Evolutionary conservation across 768 basidiomycete species (phyloP), one percentile per base, ranked within the genome.

Genomic region (Hirschioporus abietinus): DNA sequence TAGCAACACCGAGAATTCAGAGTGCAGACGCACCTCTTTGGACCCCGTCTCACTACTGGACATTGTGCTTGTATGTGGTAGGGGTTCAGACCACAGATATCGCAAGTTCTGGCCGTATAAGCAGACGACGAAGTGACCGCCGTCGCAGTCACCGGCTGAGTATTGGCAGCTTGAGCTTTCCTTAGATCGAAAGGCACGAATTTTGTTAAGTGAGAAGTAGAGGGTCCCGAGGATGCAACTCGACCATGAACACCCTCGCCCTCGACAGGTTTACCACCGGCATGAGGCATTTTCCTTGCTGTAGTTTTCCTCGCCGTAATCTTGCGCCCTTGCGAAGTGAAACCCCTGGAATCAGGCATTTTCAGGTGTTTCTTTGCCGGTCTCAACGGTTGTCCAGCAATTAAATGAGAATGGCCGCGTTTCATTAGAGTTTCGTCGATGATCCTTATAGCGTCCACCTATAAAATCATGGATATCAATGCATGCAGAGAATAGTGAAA

Each of bases 371-470:
- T 76, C 59, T 78, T 79, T 17, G 89, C 75, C 12, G 86, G 82
- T 68, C 83, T 80, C 5, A 90, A 79, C 58, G 90, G 89, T 72
- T 92, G 90, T 1, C 86, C 87, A 42, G 76, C 78, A 65, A 92
- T 82, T 24, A 91, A 75, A 63, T 81, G 72, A 1, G 83, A 73
- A 58, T 87, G 80, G 1, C 89, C 88, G 18, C 89, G 84, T 64
- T 76, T 69, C 66, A 80, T 72, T 17, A 94, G 78, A 1, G 85
- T 81, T 66, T 86, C 80, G 66, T 94, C 92, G 68, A 94, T 92
- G 7, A 86, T 85, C 27, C 77, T 75, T 63, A 94, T 84, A 15
- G 92, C 92, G 59, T 82, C 84, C 70, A 76, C 79, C 91, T 91
- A 72, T 63, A 67, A 52, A 66, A 61, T 12, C 18, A 35, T 65